These are phyloP conservation scores for Fomes fomentarius DNA, from an alignment of 1,284 basidiomycete species.

Conservation along the genomic window DNA sequence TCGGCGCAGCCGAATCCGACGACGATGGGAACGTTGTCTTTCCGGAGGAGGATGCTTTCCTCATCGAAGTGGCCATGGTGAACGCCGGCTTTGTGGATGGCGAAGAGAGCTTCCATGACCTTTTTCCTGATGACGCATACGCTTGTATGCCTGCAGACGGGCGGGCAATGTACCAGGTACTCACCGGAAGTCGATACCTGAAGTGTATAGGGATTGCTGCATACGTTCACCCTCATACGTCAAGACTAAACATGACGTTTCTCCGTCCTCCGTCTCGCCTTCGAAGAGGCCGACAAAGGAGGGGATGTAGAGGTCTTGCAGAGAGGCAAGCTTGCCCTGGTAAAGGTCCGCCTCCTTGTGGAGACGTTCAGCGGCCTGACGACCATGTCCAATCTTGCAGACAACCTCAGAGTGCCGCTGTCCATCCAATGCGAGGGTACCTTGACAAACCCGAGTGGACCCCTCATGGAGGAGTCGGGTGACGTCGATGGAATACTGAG, in stretches of 20 bases:
- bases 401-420: constrained; percentile 5
- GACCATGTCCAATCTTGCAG: constrained; percentile 9
- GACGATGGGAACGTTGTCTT: constrained; percentile 8
- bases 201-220: constrained; percentile 7
- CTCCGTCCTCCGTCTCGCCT: constrained; percentile 5
- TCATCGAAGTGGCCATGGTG: constrained; percentile 12
- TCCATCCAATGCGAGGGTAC: constrained; percentile 8
- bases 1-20: constrained; percentile 11
- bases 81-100: constrained; percentile 10
- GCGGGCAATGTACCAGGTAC: neutral
- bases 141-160: neutral
- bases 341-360: constrained; percentile 10
- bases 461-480: constrained; percentile 4
- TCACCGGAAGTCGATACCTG: constrained; percentile 12
- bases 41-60: constrained; percentile 7
- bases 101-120: constrained; percentile 5
- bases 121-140: constrained; percentile 4
- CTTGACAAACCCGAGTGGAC: neutral
- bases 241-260: constrained; percentile 8
- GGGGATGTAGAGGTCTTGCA: constrained; percentile 11
- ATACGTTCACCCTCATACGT: constrained; percentile 6
- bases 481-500: constrained; percentile 9
- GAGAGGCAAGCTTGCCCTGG: neutral
- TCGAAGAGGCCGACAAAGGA: constrained; percentile 11
- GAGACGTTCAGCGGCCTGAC: neutral